A percentile compares a stretch with the other conserved stretches of the same genome.
These are phyloP conservation scores for Tetradesmus lagerheimii DNA, from an alignment of 139 green algal species.

Conservation along the genomic window DNA sequence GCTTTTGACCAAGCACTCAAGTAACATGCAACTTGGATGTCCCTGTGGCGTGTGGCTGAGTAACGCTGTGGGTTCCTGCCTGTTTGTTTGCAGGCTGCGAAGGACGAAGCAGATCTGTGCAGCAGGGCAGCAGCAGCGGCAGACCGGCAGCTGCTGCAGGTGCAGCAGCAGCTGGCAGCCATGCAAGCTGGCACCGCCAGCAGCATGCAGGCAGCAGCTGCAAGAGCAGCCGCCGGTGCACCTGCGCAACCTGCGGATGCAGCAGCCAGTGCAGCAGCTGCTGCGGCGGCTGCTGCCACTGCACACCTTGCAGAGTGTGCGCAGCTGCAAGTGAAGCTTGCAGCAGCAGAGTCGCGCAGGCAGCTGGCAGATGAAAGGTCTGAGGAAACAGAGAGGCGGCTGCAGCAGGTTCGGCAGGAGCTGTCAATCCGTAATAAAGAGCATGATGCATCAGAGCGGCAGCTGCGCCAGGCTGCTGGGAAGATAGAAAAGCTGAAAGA, in stretches of 20 bases:
- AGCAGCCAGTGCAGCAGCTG: not conserved
- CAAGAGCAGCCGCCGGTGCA: constrained; percentile 1
- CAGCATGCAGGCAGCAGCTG: not conserved
- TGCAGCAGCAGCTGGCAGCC: constrained; percentile 38
- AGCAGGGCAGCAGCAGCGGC: constrained; percentile 29
- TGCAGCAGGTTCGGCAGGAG: not conserved
- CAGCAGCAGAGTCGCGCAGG: constrained; percentile 32
- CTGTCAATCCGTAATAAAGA: not conserved
- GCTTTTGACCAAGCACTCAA: too few species aligned
- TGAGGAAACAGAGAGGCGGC: constrained; percentile 8
- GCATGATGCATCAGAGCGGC: constrained; percentile 12
- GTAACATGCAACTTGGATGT: too few species aligned
- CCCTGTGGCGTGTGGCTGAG: too few species aligned
- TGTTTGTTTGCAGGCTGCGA: constrained; percentile 38
- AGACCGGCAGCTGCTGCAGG: constrained; percentile 38
- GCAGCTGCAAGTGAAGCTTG: constrained; percentile 39
- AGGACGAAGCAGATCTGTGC: constrained; percentile 38
- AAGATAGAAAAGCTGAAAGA: constrained; percentile 26
- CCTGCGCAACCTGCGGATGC: not conserved
- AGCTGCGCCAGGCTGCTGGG: constrained; percentile 5
- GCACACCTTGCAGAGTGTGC: constrained; percentile 33
- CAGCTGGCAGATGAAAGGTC: constrained; percentile 41
- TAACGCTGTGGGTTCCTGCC: too few species aligned
- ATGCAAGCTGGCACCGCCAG: constrained; percentile 4
- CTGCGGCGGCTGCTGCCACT: constrained; percentile 10